phyloP scores from a whole-genome alignment of 2,329 filamentous ascomycete species.

The Aspergillus sergii region DNA sequence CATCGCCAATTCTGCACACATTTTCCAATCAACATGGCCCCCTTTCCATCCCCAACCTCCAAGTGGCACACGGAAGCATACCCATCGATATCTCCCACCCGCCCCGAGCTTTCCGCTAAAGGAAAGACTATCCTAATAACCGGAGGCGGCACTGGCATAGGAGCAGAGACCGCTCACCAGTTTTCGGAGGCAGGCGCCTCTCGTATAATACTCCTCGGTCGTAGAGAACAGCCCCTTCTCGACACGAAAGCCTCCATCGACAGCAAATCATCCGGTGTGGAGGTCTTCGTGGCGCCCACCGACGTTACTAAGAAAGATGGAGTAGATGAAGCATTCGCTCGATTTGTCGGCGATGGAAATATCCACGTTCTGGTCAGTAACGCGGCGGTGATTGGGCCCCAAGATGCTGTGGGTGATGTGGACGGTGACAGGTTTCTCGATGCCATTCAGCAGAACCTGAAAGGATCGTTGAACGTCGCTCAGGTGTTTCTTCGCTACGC shows the following conservation, averaged over 20 bases:
- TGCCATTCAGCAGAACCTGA: conserved; percentile 10
- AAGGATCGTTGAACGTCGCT: conserved; percentile 11
- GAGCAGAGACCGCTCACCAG: conserved; percentile 43
- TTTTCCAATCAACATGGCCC: background rate
- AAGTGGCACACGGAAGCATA: background rate
- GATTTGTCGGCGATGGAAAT: background rate
- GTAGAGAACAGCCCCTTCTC: conserved; percentile 35
- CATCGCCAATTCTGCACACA: background rate
- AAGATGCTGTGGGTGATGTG: conserved; percentile 11
- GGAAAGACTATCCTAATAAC: conserved; percentile 48
- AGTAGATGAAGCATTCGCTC: conserved; percentile 10
- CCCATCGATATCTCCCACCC: conserved; percentile 41
- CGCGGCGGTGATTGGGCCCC: conserved; percentile 14
- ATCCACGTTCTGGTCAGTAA: conserved; percentile 16
- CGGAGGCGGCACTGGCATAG: conserved; percentile 51
- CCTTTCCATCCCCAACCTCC: background rate
- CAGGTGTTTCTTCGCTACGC: conserved; percentile 12
- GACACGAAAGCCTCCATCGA: background rate
- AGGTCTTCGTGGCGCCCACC: background rate
- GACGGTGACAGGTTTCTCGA: conserved; percentile 14
- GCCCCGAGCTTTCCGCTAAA: conserved; percentile 43
- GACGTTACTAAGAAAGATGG: background rate
- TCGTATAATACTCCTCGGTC: conserved; percentile 49
- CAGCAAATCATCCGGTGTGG: background rate
- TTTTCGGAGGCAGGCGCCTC: conserved; percentile 51